phyloP scores from a whole-genome alignment of 2,329 filamentous ascomycete species.

The Talaromyces sp. region DNA sequence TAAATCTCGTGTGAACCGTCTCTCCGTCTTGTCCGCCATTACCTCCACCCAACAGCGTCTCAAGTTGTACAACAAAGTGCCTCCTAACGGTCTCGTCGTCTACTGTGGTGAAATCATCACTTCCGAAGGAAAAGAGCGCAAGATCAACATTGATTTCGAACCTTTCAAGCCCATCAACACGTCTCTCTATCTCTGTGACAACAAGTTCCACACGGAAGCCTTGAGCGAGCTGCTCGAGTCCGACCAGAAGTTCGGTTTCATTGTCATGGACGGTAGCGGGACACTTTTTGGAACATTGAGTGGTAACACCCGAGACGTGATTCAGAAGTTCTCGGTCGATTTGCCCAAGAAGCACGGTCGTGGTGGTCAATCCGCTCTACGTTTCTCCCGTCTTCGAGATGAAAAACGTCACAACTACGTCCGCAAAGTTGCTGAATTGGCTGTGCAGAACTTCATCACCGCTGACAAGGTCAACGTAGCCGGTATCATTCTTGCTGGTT shows the following conservation, averaged over 20 bases:
- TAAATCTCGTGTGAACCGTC: constrained; percentile 97
- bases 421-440: constrained; percentile 94
- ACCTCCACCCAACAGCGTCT: constrained; percentile 98
- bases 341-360: constrained; percentile 99
- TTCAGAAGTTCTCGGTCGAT: constrained; percentile 98
- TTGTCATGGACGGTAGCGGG: constrained; percentile 99
- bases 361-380: constrained; percentile 98
- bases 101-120: constrained; percentile 99
- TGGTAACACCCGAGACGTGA: constrained; percentile 92
- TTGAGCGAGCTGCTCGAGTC: constrained; percentile 95
- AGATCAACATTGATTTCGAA: constrained; percentile 99
- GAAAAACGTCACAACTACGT: constrained; percentile 99
- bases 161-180: constrained; percentile 99
- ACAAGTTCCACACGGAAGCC: constrained; percentile 99
- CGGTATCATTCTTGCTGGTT: constrained; percentile 91
- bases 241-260: constrained; percentile 98
- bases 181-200: constrained; percentile 98
- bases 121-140: constrained; percentile 95
- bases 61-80: constrained; percentile 98
- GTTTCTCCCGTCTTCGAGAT: constrained; percentile 98
- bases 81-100: constrained; percentile 92
- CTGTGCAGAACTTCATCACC: constrained; percentile 98
- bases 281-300: constrained; percentile 94
- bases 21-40: constrained; percentile 96
- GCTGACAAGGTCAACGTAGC: constrained; percentile 98